phyloP scores from a whole-genome alignment of 192 early-diverging fungal species.

The Pilaira anomala region DNA sequence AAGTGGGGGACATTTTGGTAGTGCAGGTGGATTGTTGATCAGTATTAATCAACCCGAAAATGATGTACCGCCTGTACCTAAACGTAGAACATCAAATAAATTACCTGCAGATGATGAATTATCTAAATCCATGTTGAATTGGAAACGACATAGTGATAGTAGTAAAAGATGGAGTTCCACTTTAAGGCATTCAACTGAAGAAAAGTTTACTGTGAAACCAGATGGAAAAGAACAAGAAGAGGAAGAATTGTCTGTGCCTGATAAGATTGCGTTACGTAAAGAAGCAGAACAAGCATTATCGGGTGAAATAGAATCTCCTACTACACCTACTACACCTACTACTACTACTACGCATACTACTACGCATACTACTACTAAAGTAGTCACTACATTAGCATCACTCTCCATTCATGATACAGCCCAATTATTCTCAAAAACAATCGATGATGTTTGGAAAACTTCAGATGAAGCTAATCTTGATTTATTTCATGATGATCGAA shows the following conservation, averaged over 20 bases:
- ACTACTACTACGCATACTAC: no score
- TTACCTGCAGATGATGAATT: constrained; percentile 22
- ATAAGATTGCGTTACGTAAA: constrained; percentile 2
- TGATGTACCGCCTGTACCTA: constrained; percentile 6
- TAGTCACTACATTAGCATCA: not conserved
- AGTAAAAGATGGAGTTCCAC: constrained; percentile 15
- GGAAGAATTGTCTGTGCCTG: constrained; percentile 4
- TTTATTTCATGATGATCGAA: not conserved
- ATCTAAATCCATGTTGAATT: constrained; percentile 29
- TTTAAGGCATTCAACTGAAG: not conserved
- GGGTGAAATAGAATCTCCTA: no score
- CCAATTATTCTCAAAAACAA: constrained; percentile 12
- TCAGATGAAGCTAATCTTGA: not conserved
- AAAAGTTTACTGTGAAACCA: not conserved
- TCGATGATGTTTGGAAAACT: constrained; percentile 9
- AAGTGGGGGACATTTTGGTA: constrained; percentile 33
- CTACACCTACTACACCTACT: no score
- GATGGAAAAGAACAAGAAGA: not conserved
- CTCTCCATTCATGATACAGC: not conserved
- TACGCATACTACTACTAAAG: not conserved
- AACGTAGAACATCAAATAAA: not conserved
- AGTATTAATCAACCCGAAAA: constrained; percentile 21
- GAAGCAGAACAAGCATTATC: constrained; percentile 3
- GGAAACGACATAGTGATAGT: constrained; percentile 26
- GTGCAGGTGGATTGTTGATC: constrained; percentile 37